Evolutionary conservation across 2,329 filamentous ascomycete genomes (phyloP).

Genomic region (Domatiomyces globalis): DNA sequence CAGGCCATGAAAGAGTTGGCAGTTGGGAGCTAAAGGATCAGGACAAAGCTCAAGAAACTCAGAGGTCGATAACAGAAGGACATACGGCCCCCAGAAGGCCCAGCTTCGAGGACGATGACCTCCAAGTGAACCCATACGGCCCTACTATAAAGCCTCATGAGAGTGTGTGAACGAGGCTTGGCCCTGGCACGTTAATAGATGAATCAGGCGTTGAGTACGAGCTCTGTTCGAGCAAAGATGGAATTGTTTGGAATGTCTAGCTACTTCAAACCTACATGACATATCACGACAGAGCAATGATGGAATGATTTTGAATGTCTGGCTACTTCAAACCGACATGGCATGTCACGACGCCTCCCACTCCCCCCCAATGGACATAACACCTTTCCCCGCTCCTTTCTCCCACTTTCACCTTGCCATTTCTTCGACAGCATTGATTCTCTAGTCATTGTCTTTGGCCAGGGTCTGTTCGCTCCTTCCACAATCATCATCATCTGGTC

Average conservation of each 20-base stretch:
- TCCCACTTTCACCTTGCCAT: neutral
- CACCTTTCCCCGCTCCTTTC: neutral
- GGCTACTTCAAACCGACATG: neutral
- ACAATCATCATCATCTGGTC: neutral
- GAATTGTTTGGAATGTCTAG: neutral
- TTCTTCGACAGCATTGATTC: neutral
- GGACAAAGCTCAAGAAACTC: slow-evolving; percentile 10
- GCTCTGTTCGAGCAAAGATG: neutral
- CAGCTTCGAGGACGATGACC: slow-evolving; percentile 34
- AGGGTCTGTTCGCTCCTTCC: neutral
- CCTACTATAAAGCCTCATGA: slow-evolving; percentile 35
- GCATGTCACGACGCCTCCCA: neutral
- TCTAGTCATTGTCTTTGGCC: neutral
- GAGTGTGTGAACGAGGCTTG: slow-evolving; percentile 29
- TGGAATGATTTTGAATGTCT: neutral
- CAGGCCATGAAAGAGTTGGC: slow-evolving; percentile 39
- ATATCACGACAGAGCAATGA: neutral
- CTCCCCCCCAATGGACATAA: neutral
- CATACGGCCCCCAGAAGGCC: slow-evolving; percentile 18
- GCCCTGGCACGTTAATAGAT: neutral
- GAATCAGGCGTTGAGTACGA: neutral
- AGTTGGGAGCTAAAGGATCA: slow-evolving; percentile 41
- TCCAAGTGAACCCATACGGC: slow-evolving; percentile 24
- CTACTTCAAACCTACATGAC: neutral
- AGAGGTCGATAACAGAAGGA: slow-evolving; percentile 1